Percentiles rank a stretch among this genome's conserved stretches.
Evolutionary conservation across 768 basidiomycete genomes (phyloP).

Genomic region (Pleurotus salmoneostramineus): DNA sequence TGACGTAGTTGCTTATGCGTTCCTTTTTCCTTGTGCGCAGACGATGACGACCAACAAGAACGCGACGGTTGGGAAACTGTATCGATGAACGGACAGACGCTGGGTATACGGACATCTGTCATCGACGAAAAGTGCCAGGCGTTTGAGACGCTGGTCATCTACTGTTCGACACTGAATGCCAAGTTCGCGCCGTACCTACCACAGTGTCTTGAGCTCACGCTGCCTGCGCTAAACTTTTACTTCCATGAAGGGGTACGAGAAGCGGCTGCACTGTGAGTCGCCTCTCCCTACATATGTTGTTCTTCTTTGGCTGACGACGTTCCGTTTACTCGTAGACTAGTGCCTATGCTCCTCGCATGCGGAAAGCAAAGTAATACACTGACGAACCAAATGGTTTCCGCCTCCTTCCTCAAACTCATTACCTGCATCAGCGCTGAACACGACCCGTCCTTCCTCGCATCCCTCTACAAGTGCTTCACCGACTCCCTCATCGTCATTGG

Average conservation of each 20-base stretch:
- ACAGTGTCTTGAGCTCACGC: constrained; percentile 66
- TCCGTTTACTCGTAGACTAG: constrained; percentile 38
- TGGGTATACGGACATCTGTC: constrained; percentile 74
- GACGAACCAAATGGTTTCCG: constrained; percentile 63
- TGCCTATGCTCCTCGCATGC: constrained; percentile 67
- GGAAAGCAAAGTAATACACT: constrained; percentile 65
- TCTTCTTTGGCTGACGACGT: not conserved
- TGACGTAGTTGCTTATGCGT: not conserved
- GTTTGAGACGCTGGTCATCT: constrained; percentile 82
- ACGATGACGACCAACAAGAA: constrained; percentile 50
- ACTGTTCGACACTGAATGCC: constrained; percentile 63
- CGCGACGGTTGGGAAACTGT: constrained; percentile 80
- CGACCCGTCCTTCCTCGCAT: constrained; percentile 75
- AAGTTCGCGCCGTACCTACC: constrained; percentile 71
- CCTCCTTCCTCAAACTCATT: constrained; percentile 64
- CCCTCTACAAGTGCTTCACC: constrained; percentile 67
- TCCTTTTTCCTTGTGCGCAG: constrained; percentile 16
- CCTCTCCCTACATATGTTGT: not conserved
- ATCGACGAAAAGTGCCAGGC: constrained; percentile 89
- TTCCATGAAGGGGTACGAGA: constrained; percentile 86
- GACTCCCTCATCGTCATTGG: constrained; percentile 61
- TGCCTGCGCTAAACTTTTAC: constrained; percentile 70
- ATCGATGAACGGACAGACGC: constrained; percentile 69
- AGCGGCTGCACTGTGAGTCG: constrained; percentile 65
- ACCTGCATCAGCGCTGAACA: constrained; percentile 61